A percentile compares a stretch with the other conserved stretches of the same genome.
Evolutionary conservation across 176 grass and related monocot species (phyloP).

Genomic region (Bolboschoenus planiculmis): DNA sequence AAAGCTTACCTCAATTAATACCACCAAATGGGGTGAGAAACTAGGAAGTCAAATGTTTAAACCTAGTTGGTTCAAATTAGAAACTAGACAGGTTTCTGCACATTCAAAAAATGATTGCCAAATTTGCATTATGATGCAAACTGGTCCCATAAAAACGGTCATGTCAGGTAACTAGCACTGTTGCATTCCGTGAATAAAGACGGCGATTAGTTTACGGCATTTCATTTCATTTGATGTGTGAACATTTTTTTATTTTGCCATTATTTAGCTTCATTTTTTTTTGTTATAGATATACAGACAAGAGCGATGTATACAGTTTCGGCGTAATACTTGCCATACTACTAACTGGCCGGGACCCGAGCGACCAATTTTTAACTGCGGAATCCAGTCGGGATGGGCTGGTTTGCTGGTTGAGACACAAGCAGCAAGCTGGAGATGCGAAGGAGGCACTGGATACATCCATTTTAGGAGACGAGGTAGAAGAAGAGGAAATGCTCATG

Average conservation of each 20-base stretch:
- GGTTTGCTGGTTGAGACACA: conserved; percentile 55
- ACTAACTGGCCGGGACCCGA: conserved; percentile 69
- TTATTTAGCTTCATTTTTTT: background rate
- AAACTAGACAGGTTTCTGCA: background rate
- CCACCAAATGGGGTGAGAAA: background rate
- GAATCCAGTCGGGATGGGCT: conserved; percentile 51
- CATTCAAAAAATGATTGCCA: background rate
- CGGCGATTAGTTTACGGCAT: background rate
- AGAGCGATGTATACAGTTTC: conserved; percentile 89
- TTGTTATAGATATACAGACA: conserved; percentile 79
- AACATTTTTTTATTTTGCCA: background rate
- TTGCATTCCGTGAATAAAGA: background rate
- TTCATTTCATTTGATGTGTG: background rate
- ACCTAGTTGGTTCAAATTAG: background rate
- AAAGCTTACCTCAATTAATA: background rate
- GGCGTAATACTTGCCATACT: conserved; percentile 71
- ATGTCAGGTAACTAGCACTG: background rate
- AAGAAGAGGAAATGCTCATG: conserved; percentile 94
- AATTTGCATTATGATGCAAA: background rate
- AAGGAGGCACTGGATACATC: conserved; percentile 64
- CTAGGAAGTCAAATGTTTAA: background rate
- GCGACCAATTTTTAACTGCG: conserved; percentile 55
- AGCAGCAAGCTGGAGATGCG: conserved; percentile 68
- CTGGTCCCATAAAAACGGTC: background rate
- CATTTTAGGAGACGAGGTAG: conserved; percentile 54